phyloP scores from a whole-genome alignment of 192 early-diverging fungal genomes.

The Coemansia sp. region DNA sequence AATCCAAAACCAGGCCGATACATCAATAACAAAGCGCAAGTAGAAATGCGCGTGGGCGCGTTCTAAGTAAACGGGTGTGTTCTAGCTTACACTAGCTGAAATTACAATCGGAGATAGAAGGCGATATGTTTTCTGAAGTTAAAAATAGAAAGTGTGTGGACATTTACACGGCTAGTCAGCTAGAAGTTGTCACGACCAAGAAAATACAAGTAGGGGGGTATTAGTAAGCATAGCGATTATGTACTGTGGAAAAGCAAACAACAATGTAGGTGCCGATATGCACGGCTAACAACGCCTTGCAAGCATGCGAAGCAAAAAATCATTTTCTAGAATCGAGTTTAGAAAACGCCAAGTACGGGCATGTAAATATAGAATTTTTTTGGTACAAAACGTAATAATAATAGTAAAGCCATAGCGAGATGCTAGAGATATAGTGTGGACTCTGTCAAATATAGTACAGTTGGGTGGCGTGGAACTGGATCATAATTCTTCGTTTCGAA shows the following conservation, averaged over 20 bases:
- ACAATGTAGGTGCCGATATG: background rate
- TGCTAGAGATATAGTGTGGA: background rate
- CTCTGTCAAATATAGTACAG: background rate
- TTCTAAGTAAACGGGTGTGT: background rate
- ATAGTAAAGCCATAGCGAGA: background rate
- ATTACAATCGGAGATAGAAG: background rate
- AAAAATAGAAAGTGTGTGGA: background rate
- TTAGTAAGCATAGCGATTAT: constrained; percentile 2
- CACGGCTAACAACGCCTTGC: background rate
- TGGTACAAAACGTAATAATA: background rate
- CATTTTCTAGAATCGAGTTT: background rate
- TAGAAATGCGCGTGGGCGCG: background rate
- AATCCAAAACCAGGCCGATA: background rate
- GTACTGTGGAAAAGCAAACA: background rate
- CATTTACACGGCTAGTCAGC: background rate
- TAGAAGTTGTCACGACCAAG: background rate
- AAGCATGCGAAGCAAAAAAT: background rate
- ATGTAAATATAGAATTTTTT: constrained; percentile 8
- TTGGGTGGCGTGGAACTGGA: background rate
- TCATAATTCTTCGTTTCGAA: constrained; percentile 18
- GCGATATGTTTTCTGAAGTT: background rate
- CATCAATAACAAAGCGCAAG: background rate
- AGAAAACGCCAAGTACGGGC: background rate
- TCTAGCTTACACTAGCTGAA: background rate
- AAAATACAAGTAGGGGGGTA: background rate